These are phyloP conservation scores for Sclerotinia nivalis DNA, from an alignment of 2,329 filamentous ascomycete species.

Conservation along the genomic window DNA sequence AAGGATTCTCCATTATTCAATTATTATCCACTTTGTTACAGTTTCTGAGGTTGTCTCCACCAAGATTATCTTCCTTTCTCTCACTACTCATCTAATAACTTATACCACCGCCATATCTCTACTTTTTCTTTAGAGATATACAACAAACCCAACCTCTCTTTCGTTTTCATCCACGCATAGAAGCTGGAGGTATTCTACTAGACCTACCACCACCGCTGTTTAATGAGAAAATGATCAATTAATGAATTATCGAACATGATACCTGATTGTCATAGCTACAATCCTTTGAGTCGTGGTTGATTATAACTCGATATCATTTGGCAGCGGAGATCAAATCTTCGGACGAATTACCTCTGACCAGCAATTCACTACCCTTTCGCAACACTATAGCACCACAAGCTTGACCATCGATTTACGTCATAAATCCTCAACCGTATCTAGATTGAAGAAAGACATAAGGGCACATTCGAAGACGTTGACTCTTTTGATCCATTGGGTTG, in stretches of 20 bases:
- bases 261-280: background rate
- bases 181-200: background rate
- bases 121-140: background rate
- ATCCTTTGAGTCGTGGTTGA: slow-evolving; percentile 19
- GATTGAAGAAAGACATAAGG: background rate
- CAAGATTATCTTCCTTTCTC: background rate
- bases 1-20: slow-evolving; percentile 18
- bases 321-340: background rate
- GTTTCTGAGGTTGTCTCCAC: slow-evolving; percentile 10
- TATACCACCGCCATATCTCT: background rate
- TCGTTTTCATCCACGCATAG: background rate
- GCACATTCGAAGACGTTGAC: background rate
- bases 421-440: background rate
- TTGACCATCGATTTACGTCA: background rate
- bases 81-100: background rate
- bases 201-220: background rate
- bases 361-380: background rate
- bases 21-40: slow-evolving; percentile 6
- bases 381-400: background rate
- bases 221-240: slow-evolving; percentile 6
- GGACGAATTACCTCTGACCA: background rate
- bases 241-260: slow-evolving; percentile 18
- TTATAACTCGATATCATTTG: background rate
- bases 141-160: background rate
- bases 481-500: background rate